phyloP scores from a whole-genome alignment of 2,329 filamentous ascomycete species.

The Stachybotrys chlorohalonatus region DNA sequence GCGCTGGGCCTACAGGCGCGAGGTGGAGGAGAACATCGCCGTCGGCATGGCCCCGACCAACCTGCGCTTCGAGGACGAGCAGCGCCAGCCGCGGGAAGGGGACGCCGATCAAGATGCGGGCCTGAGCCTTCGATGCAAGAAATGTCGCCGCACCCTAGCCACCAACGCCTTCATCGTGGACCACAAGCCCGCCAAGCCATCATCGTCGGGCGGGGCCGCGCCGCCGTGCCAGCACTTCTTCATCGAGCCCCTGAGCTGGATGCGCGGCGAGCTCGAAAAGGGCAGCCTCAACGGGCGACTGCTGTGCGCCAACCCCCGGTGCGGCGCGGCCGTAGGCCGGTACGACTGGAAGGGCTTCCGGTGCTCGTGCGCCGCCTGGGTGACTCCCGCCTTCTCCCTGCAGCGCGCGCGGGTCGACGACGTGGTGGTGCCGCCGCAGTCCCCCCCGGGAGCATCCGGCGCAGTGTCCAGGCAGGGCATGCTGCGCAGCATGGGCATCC shows the following conservation, averaged over 20 bases:
- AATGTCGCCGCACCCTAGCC: conserved; percentile 64
- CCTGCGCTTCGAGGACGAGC: conserved; percentile 75
- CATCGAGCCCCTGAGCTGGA: conserved; percentile 89
- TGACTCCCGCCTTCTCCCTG: conserved; percentile 82
- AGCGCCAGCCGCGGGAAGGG: conserved; percentile 27
- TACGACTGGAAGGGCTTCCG: conserved; percentile 95
- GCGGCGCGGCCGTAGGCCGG: conserved; percentile 75
- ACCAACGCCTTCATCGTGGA: conserved; percentile 54
- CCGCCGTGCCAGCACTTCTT: conserved; percentile 73
- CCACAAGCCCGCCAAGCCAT: conserved; percentile 33
- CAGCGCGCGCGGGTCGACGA: conserved; percentile 79
- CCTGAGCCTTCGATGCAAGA: conserved; percentile 65
- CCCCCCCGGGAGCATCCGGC: conserved; percentile 8
- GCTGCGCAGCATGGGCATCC: conserved; percentile 34
- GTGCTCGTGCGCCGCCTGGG: conserved; percentile 85
- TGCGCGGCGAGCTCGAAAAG: conserved; percentile 73
- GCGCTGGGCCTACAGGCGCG: conserved; percentile 51
- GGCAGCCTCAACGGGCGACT: conserved; percentile 78
- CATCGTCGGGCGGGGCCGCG: conserved; percentile 4
- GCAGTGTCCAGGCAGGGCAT: conserved; percentile 8
- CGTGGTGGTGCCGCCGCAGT: conserved; percentile 9
- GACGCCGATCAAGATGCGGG: conserved; percentile 17
- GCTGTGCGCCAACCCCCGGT: conserved; percentile 70
- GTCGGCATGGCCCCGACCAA: conserved; percentile 72
- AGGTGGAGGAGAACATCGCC: conserved; percentile 50